Conservation (phyloP, 2,329 filamentous ascomycete species). For the Penicillium paneum region DNA sequence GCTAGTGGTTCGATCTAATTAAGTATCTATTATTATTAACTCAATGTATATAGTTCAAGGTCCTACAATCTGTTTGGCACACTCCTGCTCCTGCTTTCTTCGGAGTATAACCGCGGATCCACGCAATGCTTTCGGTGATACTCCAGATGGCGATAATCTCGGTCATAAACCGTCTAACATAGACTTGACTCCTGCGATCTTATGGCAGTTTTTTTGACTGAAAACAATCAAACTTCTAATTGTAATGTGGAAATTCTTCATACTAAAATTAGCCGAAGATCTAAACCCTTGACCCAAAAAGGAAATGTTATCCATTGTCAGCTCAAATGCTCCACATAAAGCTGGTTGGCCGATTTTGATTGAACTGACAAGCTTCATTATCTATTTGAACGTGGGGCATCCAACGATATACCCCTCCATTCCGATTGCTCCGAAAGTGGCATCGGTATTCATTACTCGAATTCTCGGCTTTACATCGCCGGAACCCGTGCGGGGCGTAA, state of each 20-base stretch:
- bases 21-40: too few relatives aligned
- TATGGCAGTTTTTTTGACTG: too few relatives aligned
- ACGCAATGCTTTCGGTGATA: too few relatives aligned
- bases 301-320: constrained; percentile 3
- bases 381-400: not conserved
- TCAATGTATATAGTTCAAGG: too few relatives aligned
- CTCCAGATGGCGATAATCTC: too few relatives aligned
- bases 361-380: not conserved
- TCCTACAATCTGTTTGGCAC: too few relatives aligned
- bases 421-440: not conserved
- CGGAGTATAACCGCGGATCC: too few relatives aligned
- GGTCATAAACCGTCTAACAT: too few relatives aligned
- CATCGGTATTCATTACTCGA: not conserved
- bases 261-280: not conserved
- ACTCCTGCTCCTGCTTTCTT: too few relatives aligned
- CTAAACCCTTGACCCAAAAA: not conserved
- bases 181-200: too few relatives aligned
- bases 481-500: constrained; percentile 12
- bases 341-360: not conserved
- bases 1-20: too few relatives aligned
- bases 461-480: constrained; percentile 8
- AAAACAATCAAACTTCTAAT: not conserved
- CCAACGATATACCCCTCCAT: not conserved
- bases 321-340: not conserved
- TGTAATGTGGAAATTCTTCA: not conserved